Conservation (phyloP, 768 basidiomycete genomes). For the Boletus patriciae region DNA sequence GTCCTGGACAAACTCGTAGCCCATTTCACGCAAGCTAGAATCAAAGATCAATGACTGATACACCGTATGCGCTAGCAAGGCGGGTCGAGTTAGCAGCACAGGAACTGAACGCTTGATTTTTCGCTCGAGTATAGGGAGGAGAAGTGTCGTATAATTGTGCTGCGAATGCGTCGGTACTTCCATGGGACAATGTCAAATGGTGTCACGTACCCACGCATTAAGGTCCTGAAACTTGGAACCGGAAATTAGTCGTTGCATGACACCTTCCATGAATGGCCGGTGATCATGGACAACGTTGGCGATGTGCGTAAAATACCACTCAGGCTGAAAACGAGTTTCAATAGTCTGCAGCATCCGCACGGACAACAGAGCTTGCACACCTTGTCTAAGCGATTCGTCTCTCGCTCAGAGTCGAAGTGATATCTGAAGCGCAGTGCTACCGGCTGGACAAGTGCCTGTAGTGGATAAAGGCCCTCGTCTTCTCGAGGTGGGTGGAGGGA, state of each 20-base stretch:
- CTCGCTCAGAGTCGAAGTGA: slow-evolving; percentile 85
- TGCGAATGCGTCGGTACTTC: slow-evolving; percentile 32
- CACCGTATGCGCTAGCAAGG: slow-evolving; percentile 91
- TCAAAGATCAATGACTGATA: slow-evolving; percentile 93
- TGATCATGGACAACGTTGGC: slow-evolving; percentile 88
- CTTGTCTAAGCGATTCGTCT: slow-evolving; percentile 93
- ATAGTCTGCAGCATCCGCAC: background rate
- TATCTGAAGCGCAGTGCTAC: slow-evolving; percentile 88
- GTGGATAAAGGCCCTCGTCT: slow-evolving; percentile 67
- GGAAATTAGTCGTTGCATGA: slow-evolving; percentile 69
- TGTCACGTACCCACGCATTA: slow-evolving; percentile 68
- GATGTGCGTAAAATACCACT: slow-evolving; percentile 95
- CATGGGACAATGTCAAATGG: background rate
- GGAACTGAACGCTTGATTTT: slow-evolving; percentile 79
- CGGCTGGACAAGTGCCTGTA: slow-evolving; percentile 82
- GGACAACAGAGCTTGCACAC: slow-evolving; percentile 37
- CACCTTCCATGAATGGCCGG: slow-evolving; percentile 69
- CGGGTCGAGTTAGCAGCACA: slow-evolving; percentile 68
- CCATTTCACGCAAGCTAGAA: slow-evolving; percentile 68
- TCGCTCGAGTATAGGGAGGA: slow-evolving; percentile 73
- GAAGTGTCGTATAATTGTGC: slow-evolving; percentile 80
- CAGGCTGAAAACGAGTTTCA: slow-evolving; percentile 59
- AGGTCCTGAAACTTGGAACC: slow-evolving; percentile 61
- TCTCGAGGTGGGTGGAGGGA: slow-evolving; percentile 38
- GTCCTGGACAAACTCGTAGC: slow-evolving; percentile 53